Evolutionary conservation across 2,329 filamentous ascomycete species (phyloP).

Genomic region (Curvularia lunata): DNA sequence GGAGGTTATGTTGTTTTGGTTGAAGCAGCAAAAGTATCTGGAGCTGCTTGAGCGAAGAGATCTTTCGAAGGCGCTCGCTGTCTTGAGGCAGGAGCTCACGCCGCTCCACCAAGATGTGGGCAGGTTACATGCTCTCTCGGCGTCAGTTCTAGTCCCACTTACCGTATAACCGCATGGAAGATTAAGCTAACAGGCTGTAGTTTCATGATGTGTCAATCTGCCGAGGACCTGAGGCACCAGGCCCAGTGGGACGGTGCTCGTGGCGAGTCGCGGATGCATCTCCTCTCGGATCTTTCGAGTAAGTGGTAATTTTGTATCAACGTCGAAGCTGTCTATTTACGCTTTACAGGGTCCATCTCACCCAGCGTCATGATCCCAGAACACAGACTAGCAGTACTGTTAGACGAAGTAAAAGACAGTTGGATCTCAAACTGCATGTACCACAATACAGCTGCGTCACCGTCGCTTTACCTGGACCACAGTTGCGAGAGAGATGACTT

Average conservation of each 20-base stretch:
- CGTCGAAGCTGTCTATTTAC: conserved; percentile 21
- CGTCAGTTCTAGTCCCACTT: conserved; percentile 52
- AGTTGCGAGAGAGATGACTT: conserved; percentile 80
- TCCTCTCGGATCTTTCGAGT: conserved; percentile 87
- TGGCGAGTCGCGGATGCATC: conserved; percentile 72
- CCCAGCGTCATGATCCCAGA: conserved; percentile 97
- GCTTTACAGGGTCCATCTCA: conserved; percentile 76
- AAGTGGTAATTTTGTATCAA: conserved; percentile 42
- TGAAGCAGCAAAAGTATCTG: conserved; percentile 93
- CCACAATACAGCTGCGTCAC: conserved; percentile 79
- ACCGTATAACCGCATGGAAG: neutral
- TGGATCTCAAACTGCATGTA: conserved; percentile 87
- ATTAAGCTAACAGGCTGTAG: conserved; percentile 53
- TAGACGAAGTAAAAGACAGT: conserved; percentile 81
- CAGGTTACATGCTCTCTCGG: conserved; percentile 81
- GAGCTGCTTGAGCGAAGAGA: conserved; percentile 83
- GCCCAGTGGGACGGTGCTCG: conserved; percentile 85
- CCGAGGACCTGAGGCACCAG: conserved; percentile 75
- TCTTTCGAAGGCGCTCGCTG: conserved; percentile 73
- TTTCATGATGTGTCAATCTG: conserved; percentile 84
- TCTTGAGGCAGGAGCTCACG: conserved; percentile 87
- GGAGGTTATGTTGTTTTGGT: conserved; percentile 81
- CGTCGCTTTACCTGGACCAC: conserved; percentile 90
- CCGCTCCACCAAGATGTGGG: conserved; percentile 80
- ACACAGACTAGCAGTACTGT: conserved; percentile 78